Percentiles rank a stretch among this genome's conserved stretches.
Conservation (phyloP, 1,284 basidiomycete genomes). For the Boletus mariae region DNA sequence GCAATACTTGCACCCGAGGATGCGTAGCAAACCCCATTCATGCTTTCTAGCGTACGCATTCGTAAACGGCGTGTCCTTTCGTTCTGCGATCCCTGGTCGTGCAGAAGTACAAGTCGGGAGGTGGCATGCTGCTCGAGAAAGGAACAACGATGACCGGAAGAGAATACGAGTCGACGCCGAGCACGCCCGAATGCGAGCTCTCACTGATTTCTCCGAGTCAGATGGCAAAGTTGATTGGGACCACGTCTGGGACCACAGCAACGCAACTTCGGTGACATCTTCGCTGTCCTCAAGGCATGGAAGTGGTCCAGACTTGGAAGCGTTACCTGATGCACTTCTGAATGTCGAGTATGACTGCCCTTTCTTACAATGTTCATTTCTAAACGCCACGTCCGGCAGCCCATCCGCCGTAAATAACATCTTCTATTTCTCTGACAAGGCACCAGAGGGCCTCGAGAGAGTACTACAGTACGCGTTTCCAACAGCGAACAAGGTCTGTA, state of each 20-base stretch:
- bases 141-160: background rate
- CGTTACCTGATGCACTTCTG: conserved; percentile 14
- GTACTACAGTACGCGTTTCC: conserved; percentile 47
- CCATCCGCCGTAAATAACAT: conserved; percentile 30
- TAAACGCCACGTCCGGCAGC: conserved; percentile 8
- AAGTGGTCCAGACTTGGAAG: background rate
- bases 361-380: background rate
- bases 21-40: conserved; percentile 30
- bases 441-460: conserved; percentile 58
- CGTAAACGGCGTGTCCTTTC: conserved; percentile 45
- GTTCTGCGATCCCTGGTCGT: conserved; percentile 57
- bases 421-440: conserved; percentile 60
- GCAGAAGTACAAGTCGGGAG: conserved; percentile 61
- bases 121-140: conserved; percentile 52
- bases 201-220: conserved; percentile 18
- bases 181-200: conserved; percentile 8
- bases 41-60: conserved; percentile 52
- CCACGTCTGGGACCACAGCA: conserved; percentile 42
- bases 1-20: conserved; percentile 5
- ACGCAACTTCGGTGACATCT: conserved; percentile 5
- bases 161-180: conserved; percentile 19
- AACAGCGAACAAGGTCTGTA: conserved; percentile 48
- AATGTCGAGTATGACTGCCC: conserved; percentile 20
- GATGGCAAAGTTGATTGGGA: conserved; percentile 45
- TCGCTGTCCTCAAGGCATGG: background rate